These are phyloP conservation scores for Dothiorella sarmentorum DNA, from an alignment of 2,329 filamentous ascomycete species.

Conservation along the genomic window DNA sequence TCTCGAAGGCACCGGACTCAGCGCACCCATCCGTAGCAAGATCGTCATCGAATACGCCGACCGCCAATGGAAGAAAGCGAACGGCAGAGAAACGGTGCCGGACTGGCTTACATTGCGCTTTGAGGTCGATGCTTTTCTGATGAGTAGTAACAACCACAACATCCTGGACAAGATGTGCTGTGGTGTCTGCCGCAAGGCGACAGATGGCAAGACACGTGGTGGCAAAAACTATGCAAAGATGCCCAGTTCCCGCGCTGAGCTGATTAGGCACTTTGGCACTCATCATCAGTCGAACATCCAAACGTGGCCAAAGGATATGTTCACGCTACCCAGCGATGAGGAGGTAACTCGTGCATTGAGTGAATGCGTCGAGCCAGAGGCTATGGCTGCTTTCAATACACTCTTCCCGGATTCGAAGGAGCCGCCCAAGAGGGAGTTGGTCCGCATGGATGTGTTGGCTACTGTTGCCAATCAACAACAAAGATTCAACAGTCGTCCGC, in stretches of 20 bases:
- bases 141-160: slow-evolving; percentile 17
- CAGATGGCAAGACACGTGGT: slow-evolving; percentile 11
- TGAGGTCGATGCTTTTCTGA: slow-evolving; percentile 13
- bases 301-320: slow-evolving; percentile 17
- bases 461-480: slow-evolving; percentile 15
- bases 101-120: slow-evolving; percentile 10
- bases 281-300: slow-evolving; percentile 2
- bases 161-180: slow-evolving; percentile 18
- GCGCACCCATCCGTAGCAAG: slow-evolving; percentile 23
- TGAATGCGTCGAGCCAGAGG: background rate
- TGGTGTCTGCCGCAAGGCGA: slow-evolving; percentile 5
- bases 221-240: slow-evolving; percentile 18
- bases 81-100: background rate
- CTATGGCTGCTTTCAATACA: slow-evolving; percentile 5
- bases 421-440: slow-evolving; percentile 12
- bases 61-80: slow-evolving; percentile 2
- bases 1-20: slow-evolving; percentile 23
- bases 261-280: slow-evolving; percentile 15
- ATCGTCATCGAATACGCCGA: slow-evolving; percentile 28
- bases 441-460: slow-evolving; percentile 3
- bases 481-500: slow-evolving; percentile 1
- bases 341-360: slow-evolving; percentile 7
- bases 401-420: slow-evolving; percentile 14
- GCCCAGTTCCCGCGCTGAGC: slow-evolving; percentile 9
- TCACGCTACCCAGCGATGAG: slow-evolving; percentile 13